Conservation (phyloP, 2,329 filamentous ascomycete genomes). For the Ceratocystis eucalypticola region DNA sequence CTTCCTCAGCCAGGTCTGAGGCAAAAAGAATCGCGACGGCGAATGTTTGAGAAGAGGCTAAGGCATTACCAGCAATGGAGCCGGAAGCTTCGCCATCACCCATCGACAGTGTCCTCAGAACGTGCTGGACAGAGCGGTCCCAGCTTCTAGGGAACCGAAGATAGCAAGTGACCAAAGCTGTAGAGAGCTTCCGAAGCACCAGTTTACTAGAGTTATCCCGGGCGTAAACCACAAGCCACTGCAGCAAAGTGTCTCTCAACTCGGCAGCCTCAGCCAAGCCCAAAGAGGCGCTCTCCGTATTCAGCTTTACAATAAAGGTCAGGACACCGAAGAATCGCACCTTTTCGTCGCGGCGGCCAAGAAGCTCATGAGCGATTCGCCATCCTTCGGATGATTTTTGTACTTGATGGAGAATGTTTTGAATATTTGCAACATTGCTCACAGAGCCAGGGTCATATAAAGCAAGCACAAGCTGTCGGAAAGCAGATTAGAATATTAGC, state of each 20-base stretch:
- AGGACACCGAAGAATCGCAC: constrained; percentile 86
- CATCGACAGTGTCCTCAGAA: constrained; percentile 35
- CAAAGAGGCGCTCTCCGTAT: constrained; percentile 56
- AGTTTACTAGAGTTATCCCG: constrained; percentile 40
- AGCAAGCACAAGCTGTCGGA: constrained; percentile 34
- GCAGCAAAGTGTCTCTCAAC: constrained; percentile 46
- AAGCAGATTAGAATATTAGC: background rate
- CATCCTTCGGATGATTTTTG: constrained; percentile 74
- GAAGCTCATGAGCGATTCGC: constrained; percentile 66
- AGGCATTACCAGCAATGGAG: background rate
- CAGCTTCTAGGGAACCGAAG: constrained; percentile 56
- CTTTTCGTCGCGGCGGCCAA: constrained; percentile 55
- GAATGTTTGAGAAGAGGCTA: constrained; percentile 8
- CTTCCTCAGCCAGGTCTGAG: constrained; percentile 45
- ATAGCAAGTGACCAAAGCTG: constrained; percentile 64
- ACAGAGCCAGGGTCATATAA: constrained; percentile 41
- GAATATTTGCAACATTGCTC: constrained; percentile 37
- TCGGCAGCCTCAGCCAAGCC: constrained; percentile 43
- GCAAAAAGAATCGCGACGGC: constrained; percentile 17
- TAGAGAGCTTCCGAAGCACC: constrained; percentile 60
- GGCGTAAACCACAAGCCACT: constrained; percentile 47
- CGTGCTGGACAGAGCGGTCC: constrained; percentile 49
- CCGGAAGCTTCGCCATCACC: background rate
- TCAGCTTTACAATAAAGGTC: constrained; percentile 87
- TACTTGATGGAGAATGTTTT: constrained; percentile 63